Conservation (phyloP, 805 yeast genomes). For the Blastobotrys mokoenaii region DNA sequence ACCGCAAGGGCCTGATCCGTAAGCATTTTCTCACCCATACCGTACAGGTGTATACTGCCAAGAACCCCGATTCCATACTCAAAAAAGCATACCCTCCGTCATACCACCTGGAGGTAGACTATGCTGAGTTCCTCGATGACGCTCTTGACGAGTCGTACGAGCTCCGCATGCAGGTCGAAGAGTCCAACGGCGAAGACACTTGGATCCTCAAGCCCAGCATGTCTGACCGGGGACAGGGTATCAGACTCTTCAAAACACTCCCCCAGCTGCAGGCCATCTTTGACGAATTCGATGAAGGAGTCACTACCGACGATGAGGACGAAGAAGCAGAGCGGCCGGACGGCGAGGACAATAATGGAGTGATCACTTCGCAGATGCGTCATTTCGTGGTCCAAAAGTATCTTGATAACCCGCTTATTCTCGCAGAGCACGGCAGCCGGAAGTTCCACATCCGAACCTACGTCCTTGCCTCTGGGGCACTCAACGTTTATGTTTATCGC, state of each 20-base stretch:
- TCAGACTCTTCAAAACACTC: conserved; percentile 67
- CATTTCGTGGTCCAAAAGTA: conserved; percentile 90
- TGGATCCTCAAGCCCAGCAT: conserved; percentile 95
- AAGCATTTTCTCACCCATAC: conserved; percentile 86
- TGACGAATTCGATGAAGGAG: conserved; percentile 77
- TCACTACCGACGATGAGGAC: conserved; percentile 51
- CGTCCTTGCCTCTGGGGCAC: conserved; percentile 64
- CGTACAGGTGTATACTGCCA: conserved; percentile 62
- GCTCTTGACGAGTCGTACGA: conserved; percentile 89
- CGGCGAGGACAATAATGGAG: conserved; percentile 38
- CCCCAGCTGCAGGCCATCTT: conserved; percentile 77
- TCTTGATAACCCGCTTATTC: conserved; percentile 55
- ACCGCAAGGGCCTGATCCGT: conserved; percentile 83
- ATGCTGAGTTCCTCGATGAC: conserved; percentile 93
- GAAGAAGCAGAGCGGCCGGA: conserved; percentile 21
- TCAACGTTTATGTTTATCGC: conserved; percentile 71
- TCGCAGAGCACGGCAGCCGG: conserved; percentile 49
- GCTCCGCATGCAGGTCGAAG: conserved; percentile 65
- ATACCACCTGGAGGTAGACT: conserved; percentile 78
- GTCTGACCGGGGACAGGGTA: conserved; percentile 97
- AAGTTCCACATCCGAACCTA: conserved; percentile 89
- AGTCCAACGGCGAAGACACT: conserved; percentile 34
- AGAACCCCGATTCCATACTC: conserved; percentile 62
- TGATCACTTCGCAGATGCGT: conserved; percentile 78
- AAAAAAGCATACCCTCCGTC: conserved; percentile 60